Evolutionary conservation across 306 rosid species (phyloP).

Genomic region (Malus asiatica): DNA sequence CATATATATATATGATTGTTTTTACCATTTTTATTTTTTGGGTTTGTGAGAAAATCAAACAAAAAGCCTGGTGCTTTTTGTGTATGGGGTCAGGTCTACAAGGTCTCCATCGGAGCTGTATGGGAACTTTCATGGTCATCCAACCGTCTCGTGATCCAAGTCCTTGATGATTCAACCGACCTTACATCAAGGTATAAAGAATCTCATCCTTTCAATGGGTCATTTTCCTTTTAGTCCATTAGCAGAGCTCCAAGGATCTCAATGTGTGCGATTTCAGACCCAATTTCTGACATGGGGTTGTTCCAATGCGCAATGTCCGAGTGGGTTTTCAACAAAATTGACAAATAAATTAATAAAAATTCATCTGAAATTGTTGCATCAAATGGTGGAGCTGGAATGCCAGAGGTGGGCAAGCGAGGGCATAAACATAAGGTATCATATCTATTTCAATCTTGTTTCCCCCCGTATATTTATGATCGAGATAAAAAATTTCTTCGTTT

Average conservation of each 20-base stretch:
- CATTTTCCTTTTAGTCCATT: neutral
- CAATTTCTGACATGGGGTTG: conserved; percentile 9
- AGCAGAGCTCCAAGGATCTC: neutral
- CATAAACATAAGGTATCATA: too few species aligned
- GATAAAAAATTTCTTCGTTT: too few species aligned
- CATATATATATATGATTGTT: neutral
- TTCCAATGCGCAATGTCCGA: neutral
- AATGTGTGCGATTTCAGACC: neutral
- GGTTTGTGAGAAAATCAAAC: neutral
- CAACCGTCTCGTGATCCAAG: conserved; percentile 95
- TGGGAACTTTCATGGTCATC: conserved; percentile 95
- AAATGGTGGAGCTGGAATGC: too few species aligned
- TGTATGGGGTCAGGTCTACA: conserved; percentile 55
- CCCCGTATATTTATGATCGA: too few species aligned
- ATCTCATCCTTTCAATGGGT: neutral
- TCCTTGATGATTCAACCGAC: conserved; percentile 94
- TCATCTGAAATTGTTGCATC: neutral
- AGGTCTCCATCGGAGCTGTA: conserved; percentile 96
- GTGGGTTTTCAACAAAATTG: neutral
- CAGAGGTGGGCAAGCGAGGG: too few species aligned
- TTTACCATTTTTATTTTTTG: neutral
- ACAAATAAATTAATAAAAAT: too few species aligned
- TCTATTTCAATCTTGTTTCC: too few species aligned
- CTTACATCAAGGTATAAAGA: conserved; percentile 61
- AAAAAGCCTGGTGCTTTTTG: conserved; percentile 1